These are phyloP conservation scores for Sedum album DNA, from an alignment of 164 flowering plant genomes.

Conservation along the genomic window DNA sequence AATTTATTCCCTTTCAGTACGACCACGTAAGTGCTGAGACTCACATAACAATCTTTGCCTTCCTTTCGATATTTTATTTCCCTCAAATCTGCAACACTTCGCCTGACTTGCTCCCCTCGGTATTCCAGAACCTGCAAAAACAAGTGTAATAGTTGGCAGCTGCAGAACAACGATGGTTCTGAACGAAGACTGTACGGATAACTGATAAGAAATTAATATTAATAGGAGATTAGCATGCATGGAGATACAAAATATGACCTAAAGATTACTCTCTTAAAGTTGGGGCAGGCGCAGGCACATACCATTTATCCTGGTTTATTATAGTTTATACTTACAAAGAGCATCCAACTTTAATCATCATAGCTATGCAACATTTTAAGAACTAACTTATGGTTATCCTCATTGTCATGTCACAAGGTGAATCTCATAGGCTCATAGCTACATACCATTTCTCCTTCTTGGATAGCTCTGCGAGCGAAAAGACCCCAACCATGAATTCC, in stretches of 20 bases:
- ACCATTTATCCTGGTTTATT: neutral
- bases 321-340: neutral
- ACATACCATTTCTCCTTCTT: conserved; percentile 95
- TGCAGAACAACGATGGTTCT: neutral
- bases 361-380: neutral
- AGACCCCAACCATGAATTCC: conserved; percentile 99
- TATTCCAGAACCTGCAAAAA: conserved; percentile 45
- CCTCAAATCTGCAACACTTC: conserved; percentile 74
- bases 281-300: neutral
- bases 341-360: neutral
- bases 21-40: conserved; percentile 14
- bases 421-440: neutral
- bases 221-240: neutral
- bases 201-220: neutral
- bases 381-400: neutral
- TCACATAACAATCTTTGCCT: conserved; percentile 73
- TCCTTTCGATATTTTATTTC: conserved; percentile 50
- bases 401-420: neutral
- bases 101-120: conserved; percentile 87
- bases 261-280: neutral
- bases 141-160: neutral
- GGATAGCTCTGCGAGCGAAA: conserved; percentile 75
- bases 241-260: neutral
- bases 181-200: neutral
- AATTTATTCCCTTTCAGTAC: neutral